Evolutionary conservation across 148 eudicot genomes (phyloP).

Genomic region (Diospyros lotus): DNA sequence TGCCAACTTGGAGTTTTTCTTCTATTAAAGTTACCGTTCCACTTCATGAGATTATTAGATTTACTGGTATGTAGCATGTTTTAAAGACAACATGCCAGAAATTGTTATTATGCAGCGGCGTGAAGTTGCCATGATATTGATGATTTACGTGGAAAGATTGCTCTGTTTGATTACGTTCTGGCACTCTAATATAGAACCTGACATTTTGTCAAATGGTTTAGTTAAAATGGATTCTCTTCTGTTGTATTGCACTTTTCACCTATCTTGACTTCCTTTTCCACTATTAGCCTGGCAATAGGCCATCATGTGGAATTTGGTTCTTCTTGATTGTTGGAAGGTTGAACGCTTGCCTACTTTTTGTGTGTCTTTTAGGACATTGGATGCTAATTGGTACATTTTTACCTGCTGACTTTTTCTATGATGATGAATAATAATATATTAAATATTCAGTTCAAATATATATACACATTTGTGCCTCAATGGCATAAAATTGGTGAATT

Average conservation of each 20-base stretch:
- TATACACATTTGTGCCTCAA: too few relatives aligned
- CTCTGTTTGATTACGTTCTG: neutral
- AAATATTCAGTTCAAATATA: too few relatives aligned
- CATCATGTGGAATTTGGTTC: neutral
- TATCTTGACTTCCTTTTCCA: slow-evolving; percentile 6
- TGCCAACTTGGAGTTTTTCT: neutral
- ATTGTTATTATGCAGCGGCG: neutral
- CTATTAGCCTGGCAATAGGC: neutral
- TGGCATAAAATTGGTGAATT: too few relatives aligned
- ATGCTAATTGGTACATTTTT: too few relatives aligned
- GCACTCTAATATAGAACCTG: neutral
- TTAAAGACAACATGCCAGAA: neutral
- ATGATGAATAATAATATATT: too few relatives aligned
- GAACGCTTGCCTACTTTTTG: too few relatives aligned
- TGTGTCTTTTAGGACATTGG: too few relatives aligned
- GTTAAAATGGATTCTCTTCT: neutral
- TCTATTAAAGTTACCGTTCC: neutral
- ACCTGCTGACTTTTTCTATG: too few relatives aligned
- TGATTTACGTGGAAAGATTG: neutral
- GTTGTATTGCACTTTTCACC: neutral
- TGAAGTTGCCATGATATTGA: neutral
- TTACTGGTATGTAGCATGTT: neutral
- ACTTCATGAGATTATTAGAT: neutral
- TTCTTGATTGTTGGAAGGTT: too few relatives aligned
- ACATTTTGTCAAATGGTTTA: neutral